phyloP scores from a whole-genome alignment of 2,329 filamentous ascomycete genomes.

The Lojkania enalia region DNA sequence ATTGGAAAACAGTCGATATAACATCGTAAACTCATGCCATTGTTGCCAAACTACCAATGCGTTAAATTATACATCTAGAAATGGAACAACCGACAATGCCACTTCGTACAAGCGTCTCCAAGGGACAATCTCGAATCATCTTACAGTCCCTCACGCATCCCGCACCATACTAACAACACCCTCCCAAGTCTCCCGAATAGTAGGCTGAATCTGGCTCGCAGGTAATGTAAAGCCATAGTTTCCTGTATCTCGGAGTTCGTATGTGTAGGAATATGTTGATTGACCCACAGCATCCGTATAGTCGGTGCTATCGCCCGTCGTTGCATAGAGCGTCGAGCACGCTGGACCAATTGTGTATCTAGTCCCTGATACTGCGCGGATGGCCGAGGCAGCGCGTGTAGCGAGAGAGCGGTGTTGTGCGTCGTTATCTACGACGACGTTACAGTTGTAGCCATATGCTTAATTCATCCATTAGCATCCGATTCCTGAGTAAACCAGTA shows the following conservation, averaged over 20 bases:
- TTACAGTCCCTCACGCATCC: conserved; percentile 26
- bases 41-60: too few relatives aligned
- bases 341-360: conserved; percentile 51
- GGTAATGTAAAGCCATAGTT: conserved; percentile 54
- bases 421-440: conserved; percentile 47
- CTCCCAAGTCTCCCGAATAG: conserved; percentile 53
- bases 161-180: conserved; percentile 39
- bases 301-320: conserved; percentile 51
- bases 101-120: too few relatives aligned
- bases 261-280: conserved; percentile 51
- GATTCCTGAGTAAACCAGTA: background rate
- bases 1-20: too few relatives aligned
- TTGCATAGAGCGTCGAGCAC: conserved; percentile 64
- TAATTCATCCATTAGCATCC: conserved; percentile 24
- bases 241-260: conserved; percentile 55
- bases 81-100: too few relatives aligned
- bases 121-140: too few relatives aligned
- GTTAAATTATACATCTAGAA: too few relatives aligned
- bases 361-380: conserved; percentile 58
- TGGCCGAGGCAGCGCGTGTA: conserved; percentile 53
- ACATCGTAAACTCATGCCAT: too few relatives aligned
- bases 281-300: conserved; percentile 49
- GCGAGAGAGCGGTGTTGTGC: conserved; percentile 56
- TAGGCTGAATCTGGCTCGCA: conserved; percentile 53
- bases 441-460: conserved; percentile 63